phyloP scores from a whole-genome alignment of 495 filamentous ascomycete genomes.

The Penicillium alfredii region DNA sequence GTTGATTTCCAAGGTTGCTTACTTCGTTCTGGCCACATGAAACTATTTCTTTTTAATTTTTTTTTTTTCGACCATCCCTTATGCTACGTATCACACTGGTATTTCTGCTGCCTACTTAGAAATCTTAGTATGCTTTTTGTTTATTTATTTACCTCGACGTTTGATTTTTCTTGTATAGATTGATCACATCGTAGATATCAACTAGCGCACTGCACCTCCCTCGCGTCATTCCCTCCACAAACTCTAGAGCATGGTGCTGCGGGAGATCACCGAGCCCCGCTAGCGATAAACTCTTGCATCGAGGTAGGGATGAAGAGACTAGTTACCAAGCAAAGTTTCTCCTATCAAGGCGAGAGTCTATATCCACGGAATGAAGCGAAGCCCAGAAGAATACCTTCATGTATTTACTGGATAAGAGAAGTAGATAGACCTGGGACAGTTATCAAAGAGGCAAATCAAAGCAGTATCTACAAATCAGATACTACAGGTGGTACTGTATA shows the following conservation, averaged over 20 bases:
- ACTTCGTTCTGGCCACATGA: constrained; percentile 2
- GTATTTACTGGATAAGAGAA: not conserved
- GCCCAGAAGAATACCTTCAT: too few species aligned
- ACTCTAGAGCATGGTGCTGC: too few species aligned
- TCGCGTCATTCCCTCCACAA: not conserved
- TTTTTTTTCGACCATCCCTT: not conserved
- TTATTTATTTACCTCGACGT: not conserved
- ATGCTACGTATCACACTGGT: constrained; percentile 6
- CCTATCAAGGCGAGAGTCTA: too few species aligned
- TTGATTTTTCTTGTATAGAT: not conserved
- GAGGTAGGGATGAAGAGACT: too few species aligned
- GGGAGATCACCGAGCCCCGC: too few species aligned
- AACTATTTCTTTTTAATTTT: constrained; percentile 2
- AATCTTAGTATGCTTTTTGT: too few species aligned
- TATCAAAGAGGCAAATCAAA: constrained; percentile 1
- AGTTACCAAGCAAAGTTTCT: too few species aligned
- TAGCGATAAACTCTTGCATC: too few species aligned
- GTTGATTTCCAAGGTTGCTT: constrained; percentile 18
- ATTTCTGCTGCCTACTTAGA: too few species aligned
- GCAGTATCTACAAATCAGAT: constrained; percentile 3
- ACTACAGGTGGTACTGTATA: too few species aligned
- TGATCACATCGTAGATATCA: constrained; percentile 4
- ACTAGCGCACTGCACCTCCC: not conserved
- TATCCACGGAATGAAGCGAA: too few species aligned
- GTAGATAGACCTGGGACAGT: not conserved